These are phyloP conservation scores for Coemansia sp. DNA, from an alignment of 192 early-diverging fungal genomes.

Conservation along the genomic window DNA sequence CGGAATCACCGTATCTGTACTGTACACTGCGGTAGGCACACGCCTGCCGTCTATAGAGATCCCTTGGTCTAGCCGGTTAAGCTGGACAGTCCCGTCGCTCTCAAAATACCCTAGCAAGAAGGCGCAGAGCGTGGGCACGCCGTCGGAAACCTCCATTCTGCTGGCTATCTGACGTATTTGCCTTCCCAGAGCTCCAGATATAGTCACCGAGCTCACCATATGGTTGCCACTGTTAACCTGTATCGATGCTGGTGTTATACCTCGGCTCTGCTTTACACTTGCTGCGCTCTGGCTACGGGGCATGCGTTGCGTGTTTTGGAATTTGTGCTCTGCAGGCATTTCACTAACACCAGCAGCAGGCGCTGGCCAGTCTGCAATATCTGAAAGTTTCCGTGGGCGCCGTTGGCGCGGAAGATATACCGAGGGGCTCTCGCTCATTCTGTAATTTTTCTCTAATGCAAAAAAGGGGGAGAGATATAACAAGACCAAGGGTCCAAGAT, in stretches of 20 bases:
- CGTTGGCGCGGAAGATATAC: slow-evolving; percentile 41
- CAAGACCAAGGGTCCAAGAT: neutral
- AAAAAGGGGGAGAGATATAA: slow-evolving; percentile 5
- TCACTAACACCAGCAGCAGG: neutral
- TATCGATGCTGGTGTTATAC: neutral
- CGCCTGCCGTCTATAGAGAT: slow-evolving; percentile 14
- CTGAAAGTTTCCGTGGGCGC: slow-evolving; percentile 18
- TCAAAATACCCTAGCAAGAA: slow-evolving; percentile 42
- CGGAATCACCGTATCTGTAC: slow-evolving; percentile 30
- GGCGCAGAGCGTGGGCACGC: slow-evolving; percentile 14
- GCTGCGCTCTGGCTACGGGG: too few relatives aligned
- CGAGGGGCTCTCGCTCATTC: slow-evolving; percentile 41
- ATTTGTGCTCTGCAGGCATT: neutral
- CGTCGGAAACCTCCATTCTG: neutral
- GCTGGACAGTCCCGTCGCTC: slow-evolving; percentile 28
- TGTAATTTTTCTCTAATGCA: slow-evolving; percentile 1
- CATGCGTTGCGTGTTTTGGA: neutral
- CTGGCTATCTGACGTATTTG: slow-evolving; percentile 24
- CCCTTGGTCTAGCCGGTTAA: slow-evolving; percentile 45
- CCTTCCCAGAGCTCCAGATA: slow-evolving; percentile 32
- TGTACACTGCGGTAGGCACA: slow-evolving; percentile 26
- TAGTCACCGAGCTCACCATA: slow-evolving; percentile 8
- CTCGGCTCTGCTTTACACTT: too few relatives aligned
- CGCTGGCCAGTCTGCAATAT: neutral
- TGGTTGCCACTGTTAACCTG: neutral